A percentile compares a stretch with the other conserved stretches of the same genome.
Conservation (phyloP, 2,329 filamentous ascomycete genomes). For the Xylaria sp. region DNA sequence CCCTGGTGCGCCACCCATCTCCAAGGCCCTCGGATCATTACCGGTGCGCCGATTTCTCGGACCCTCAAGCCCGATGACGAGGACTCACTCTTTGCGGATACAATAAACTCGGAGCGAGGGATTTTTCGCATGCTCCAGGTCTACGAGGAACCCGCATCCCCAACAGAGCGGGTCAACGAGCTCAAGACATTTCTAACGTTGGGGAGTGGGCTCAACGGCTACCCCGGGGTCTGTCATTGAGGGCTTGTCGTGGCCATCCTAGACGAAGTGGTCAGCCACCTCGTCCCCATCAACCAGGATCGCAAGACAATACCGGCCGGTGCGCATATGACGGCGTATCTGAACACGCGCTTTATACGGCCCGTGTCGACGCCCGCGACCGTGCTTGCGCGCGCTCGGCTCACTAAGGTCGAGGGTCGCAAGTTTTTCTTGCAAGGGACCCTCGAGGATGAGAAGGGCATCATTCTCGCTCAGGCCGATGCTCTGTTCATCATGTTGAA, state of each 20-base stretch:
- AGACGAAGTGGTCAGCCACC: slow-evolving; percentile 66
- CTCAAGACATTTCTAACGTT: slow-evolving; percentile 54
- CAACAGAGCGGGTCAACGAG: slow-evolving; percentile 45
- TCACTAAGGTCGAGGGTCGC: slow-evolving; percentile 61
- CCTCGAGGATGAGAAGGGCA: slow-evolving; percentile 58
- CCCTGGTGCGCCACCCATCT: slow-evolving; percentile 63
- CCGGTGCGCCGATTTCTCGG: slow-evolving; percentile 45
- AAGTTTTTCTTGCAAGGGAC: slow-evolving; percentile 57
- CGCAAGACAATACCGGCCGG: slow-evolving; percentile 35
- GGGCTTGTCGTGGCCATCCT: slow-evolving; percentile 68
- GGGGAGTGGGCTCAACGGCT: slow-evolving; percentile 65
- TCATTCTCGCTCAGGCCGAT: slow-evolving; percentile 62
- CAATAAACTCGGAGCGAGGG: slow-evolving; percentile 62
- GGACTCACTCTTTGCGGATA: slow-evolving; percentile 64
- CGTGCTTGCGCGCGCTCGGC: slow-evolving; percentile 58
- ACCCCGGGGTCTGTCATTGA: slow-evolving; percentile 64
- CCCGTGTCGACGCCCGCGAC: slow-evolving; percentile 63
- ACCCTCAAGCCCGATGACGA: slow-evolving; percentile 54
- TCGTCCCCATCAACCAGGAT: slow-evolving; percentile 57
- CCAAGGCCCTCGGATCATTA: slow-evolving; percentile 49
- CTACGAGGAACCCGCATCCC: slow-evolving; percentile 51
- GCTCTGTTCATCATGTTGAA: slow-evolving; percentile 56
- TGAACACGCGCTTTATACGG: slow-evolving; percentile 65
- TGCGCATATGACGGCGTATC: slow-evolving; percentile 60
- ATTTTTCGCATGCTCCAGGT: slow-evolving; percentile 59